These are phyloP conservation scores for Psilocybe azurescens DNA, from an alignment of 768 basidiomycete genomes.

Conservation along the genomic window DNA sequence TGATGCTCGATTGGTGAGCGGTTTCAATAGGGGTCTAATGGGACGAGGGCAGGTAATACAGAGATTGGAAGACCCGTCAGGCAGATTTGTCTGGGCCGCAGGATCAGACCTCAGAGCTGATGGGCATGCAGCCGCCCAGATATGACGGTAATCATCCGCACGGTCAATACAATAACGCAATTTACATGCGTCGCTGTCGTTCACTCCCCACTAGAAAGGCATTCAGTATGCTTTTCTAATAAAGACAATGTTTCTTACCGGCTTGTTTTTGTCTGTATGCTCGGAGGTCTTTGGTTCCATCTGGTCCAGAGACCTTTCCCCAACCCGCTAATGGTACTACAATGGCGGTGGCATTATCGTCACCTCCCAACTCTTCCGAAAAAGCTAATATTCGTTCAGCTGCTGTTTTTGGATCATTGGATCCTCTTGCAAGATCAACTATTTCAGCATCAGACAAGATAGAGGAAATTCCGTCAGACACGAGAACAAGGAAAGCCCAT, in stretches of 20 bases:
- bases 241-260: constrained; percentile 39
- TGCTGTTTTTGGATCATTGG: constrained; percentile 75
- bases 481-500: constrained; percentile 85
- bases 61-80: constrained; percentile 66
- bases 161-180: constrained; percentile 1
- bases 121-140: constrained; percentile 87
- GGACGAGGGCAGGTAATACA: constrained; percentile 94
- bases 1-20: constrained; percentile 65
- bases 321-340: constrained; percentile 94
- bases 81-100: constrained; percentile 89
- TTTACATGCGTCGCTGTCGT: constrained; percentile 70
- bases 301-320: constrained; percentile 81
- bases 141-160: constrained; percentile 42
- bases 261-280: constrained; percentile 78
- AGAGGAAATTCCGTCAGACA: constrained; percentile 95
- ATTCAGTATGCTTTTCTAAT: background rate
- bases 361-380: constrained; percentile 85
- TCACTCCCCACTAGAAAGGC: constrained; percentile 58
- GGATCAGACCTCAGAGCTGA: constrained; percentile 91
- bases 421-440: constrained; percentile 82
- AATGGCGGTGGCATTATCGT: constrained; percentile 91
- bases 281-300: constrained; percentile 81
- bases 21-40: constrained; percentile 67
- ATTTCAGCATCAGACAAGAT: constrained; percentile 94
- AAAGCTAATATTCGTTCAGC: constrained; percentile 84